These are phyloP conservation scores for Phytophthora citrophthora DNA, from an alignment of 352 stramenopile genomes.

Conservation along the genomic window DNA sequence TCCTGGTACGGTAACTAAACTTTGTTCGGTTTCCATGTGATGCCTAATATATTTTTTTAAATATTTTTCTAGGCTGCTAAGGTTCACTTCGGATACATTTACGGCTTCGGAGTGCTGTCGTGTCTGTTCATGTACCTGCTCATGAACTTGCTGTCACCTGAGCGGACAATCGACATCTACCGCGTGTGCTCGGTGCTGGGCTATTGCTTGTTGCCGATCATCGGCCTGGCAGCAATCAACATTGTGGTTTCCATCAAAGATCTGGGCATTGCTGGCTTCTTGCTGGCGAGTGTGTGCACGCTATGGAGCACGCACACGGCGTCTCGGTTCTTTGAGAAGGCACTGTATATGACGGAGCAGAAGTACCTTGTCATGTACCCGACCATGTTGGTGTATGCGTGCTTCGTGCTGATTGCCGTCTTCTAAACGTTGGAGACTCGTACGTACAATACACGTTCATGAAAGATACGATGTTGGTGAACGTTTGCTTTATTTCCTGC, in stretches of 20 bases:
- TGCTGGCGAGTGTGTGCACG: slow-evolving; percentile 89
- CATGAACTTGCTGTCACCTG: slow-evolving; percentile 94
- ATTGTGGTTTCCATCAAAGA: slow-evolving; percentile 92
- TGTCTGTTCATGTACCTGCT: slow-evolving; percentile 96
- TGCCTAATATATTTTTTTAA: neutral
- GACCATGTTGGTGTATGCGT: slow-evolving; percentile 96
- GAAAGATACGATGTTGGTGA: neutral
- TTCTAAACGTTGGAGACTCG: slow-evolving; percentile 77
- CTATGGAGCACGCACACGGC: slow-evolving; percentile 95
- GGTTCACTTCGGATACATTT: slow-evolving; percentile 99
- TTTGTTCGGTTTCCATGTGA: too few relatives aligned
- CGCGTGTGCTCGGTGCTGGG: slow-evolving; percentile 95
- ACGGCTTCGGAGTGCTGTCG: slow-evolving; percentile 97
- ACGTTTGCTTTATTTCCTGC: slow-evolving; percentile 34
- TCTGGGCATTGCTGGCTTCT: slow-evolving; percentile 75
- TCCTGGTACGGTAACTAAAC: slow-evolving; percentile 68
- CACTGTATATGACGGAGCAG: slow-evolving; percentile 95
- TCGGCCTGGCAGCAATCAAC: slow-evolving; percentile 94
- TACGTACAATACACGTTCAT: slow-evolving; percentile 5
- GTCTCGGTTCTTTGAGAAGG: slow-evolving; percentile 96
- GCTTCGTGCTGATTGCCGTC: slow-evolving; percentile 99
- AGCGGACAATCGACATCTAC: slow-evolving; percentile 92
- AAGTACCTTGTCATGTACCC: slow-evolving; percentile 98
- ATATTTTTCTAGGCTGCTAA: slow-evolving; percentile 76
- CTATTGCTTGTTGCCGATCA: slow-evolving; percentile 98